Conservation (phyloP, 306 rosid genomes). For the Carpinus viminea region DNA sequence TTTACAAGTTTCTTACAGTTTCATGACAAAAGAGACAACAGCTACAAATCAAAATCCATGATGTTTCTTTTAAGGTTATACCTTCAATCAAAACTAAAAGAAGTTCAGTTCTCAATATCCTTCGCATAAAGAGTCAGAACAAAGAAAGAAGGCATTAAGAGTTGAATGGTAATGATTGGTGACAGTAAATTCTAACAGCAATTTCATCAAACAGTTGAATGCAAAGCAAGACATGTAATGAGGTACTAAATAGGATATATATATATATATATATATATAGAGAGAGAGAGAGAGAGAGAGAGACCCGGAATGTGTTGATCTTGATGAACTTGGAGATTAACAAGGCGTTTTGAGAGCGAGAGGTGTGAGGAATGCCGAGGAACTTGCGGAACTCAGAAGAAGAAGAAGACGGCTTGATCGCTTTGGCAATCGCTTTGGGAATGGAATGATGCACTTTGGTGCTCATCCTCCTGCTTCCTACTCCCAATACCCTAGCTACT, state of each 20-base stretch:
- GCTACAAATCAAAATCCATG: background rate
- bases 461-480: constrained; percentile 7
- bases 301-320: constrained; percentile 30
- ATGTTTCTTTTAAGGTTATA: background rate
- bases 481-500: background rate
- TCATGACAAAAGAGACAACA: background rate
- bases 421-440: constrained; percentile 17
- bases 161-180: background rate
- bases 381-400: constrained; percentile 27
- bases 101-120: background rate
- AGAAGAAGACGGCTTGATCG: constrained; percentile 3
- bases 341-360: constrained; percentile 33
- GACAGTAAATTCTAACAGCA: background rate
- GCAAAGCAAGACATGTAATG: background rate
- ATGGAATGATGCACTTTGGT: constrained; percentile 1
- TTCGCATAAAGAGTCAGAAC: background rate
- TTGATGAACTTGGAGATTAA: constrained; percentile 35
- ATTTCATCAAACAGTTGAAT: constrained; percentile 5
- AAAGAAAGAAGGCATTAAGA: background rate
- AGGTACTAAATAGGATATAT: background rate
- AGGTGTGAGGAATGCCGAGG: constrained; percentile 25
- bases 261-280: background rate
- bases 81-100: background rate
- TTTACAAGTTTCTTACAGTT: background rate
- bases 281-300: background rate